phyloP scores from a whole-genome alignment of 805 yeast species.

The Myxozyma kluyveri region DNA sequence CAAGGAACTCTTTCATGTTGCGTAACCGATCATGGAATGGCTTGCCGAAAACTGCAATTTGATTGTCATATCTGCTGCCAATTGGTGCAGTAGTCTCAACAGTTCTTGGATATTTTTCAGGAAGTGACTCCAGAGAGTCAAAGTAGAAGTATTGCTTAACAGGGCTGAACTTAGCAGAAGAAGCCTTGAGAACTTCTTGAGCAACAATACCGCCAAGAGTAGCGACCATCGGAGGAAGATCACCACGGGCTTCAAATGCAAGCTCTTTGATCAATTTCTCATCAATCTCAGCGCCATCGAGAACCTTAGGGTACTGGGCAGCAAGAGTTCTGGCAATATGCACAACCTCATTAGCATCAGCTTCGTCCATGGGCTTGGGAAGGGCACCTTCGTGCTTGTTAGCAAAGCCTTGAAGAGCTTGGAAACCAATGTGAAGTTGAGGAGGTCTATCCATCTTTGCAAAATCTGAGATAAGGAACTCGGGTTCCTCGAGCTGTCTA shows the following conservation, averaged over 20 bases:
- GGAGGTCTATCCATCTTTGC: constrained; percentile 92
- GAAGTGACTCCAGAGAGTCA: constrained; percentile 90
- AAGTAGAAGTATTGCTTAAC: constrained; percentile 87
- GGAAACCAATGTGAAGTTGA: constrained; percentile 87
- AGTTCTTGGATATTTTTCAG: constrained; percentile 52
- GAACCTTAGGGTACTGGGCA: constrained; percentile 54
- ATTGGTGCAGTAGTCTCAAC: constrained; percentile 72
- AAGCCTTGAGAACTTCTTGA: constrained; percentile 92
- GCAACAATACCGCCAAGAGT: constrained; percentile 93
- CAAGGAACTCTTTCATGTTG: constrained; percentile 80
- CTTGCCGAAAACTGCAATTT: constrained; percentile 89
- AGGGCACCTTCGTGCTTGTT: constrained; percentile 58
- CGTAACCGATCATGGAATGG: constrained; percentile 70
- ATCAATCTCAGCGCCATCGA: constrained; percentile 56
- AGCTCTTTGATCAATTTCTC: constrained; percentile 66
- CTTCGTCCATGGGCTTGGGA: constrained; percentile 73
- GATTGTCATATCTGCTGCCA: constrained; percentile 86
- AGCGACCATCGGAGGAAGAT: constrained; percentile 83
- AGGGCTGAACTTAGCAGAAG: constrained; percentile 94
- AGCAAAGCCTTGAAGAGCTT: constrained; percentile 77
- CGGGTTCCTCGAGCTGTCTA: constrained; percentile 73
- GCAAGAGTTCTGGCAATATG: constrained; percentile 59
- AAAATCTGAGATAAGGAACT: constrained; percentile 75
- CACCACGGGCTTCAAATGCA: constrained; percentile 86
- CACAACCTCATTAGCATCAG: constrained; percentile 68